Evolutionary conservation across 257 asterid genomes (phyloP).

Genomic region (Nicotiana undulata): DNA sequence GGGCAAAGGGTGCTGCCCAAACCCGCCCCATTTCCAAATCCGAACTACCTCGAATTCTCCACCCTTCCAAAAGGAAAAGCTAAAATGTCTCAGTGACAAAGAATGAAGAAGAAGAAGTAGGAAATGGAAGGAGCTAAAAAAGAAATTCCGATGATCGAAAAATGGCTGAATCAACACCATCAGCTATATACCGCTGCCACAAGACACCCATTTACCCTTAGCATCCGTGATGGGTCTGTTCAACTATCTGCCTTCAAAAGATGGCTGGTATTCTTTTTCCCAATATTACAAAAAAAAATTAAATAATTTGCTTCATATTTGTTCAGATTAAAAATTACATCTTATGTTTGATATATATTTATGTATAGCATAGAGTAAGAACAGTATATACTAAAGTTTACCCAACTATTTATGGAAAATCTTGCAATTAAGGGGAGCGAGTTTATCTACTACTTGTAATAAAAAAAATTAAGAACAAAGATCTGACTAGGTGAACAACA

Average conservation of each 20-base stretch:
- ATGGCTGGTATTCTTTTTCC: slow-evolving; percentile 55
- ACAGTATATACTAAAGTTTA: background rate
- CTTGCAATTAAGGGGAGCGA: background rate
- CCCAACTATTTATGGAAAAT: background rate
- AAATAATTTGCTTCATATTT: too few relatives aligned
- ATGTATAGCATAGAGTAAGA: background rate
- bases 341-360: too few relatives aligned
- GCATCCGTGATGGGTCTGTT: slow-evolving; percentile 72
- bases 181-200: slow-evolving; percentile 44
- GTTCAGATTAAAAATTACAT: too few relatives aligned
- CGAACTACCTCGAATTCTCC: background rate
- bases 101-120: background rate
- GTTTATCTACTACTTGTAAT: background rate
- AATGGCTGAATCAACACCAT: slow-evolving; percentile 59
- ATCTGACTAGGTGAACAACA: background rate
- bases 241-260: slow-evolving; percentile 57
- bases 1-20: background rate
- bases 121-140: background rate
- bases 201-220: slow-evolving; percentile 66
- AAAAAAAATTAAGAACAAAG: background rate
- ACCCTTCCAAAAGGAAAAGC: background rate
- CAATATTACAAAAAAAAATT: background rate
- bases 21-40: background rate
- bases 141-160: slow-evolving; percentile 12
- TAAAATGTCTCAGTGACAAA: background rate